A percentile compares a stretch with the other conserved stretches of the same genome.
phyloP scores from a whole-genome alignment of 73 alveolate genomes.

The Uronychia setigera region DNA sequence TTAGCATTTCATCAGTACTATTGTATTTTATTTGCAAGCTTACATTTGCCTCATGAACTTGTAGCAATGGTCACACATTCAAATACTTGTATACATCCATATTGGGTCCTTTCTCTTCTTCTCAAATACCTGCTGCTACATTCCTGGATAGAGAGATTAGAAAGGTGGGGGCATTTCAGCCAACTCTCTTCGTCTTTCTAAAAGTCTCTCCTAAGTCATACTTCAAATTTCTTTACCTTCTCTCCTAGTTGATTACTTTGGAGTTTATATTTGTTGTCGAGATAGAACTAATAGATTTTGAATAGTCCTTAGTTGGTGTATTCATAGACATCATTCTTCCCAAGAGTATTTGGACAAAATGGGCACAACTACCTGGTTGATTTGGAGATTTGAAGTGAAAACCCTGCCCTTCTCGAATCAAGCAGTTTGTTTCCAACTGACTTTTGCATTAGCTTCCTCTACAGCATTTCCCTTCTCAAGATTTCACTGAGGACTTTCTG shows the following conservation, averaged over 20 bases:
- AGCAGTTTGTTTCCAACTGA: too few relatives aligned
- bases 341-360: not conserved
- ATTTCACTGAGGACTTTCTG: not conserved
- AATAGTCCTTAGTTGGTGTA: slow-evolving; percentile 3
- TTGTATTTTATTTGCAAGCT: too few relatives aligned
- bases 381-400: too few relatives aligned
- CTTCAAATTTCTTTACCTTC: too few relatives aligned
- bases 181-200: not conserved
- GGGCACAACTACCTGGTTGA: too few relatives aligned
- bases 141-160: not conserved
- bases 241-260: not conserved
- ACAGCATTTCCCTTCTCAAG: not conserved
- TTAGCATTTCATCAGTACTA: too few relatives aligned
- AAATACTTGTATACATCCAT: not conserved
- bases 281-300: not conserved
- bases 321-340: not conserved
- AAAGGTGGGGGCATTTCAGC: slow-evolving; percentile 7
- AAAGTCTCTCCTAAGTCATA: not conserved
- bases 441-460: not conserved
- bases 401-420: too few relatives aligned
- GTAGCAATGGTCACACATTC: slow-evolving; percentile 4
- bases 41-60: slow-evolving; percentile 3
- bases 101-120: slow-evolving; percentile 10
- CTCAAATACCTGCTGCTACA: not conserved
- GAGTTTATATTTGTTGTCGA: not conserved